Evolutionary conservation across 768 basidiomycete species (phyloP).

Genomic region (Gymnopilus dilepis): DNA sequence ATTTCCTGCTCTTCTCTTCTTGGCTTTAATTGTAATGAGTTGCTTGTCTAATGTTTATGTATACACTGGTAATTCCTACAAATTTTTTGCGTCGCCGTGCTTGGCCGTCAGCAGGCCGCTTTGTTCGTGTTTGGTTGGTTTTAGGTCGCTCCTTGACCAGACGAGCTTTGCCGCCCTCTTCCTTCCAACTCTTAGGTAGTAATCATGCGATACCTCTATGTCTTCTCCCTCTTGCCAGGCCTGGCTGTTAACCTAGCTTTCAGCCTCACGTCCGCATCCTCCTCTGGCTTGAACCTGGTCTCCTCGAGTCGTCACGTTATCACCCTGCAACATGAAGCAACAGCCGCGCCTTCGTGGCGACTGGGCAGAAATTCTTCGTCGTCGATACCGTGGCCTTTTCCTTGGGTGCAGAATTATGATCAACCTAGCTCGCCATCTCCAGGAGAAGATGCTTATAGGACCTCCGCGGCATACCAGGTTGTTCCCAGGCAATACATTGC

Average conservation of each 20-base stretch:
- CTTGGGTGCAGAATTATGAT: too few species aligned
- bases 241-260: background rate
- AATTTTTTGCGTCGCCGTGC: too few species aligned
- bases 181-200: background rate
- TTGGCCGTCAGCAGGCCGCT: background rate
- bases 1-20: too few species aligned
- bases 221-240: background rate
- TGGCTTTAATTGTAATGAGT: too few species aligned
- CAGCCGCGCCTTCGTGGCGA: background rate
- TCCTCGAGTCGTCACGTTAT: background rate
- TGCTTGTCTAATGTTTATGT: too few species aligned
- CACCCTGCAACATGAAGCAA: background rate
- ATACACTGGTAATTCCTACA: too few species aligned
- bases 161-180: background rate
- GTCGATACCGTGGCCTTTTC: background rate
- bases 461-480: background rate
- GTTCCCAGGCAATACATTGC: background rate
- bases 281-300: background rate
- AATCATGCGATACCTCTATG: background rate
- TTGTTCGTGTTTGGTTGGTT: background rate
- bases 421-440: too few species aligned
- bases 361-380: background rate
- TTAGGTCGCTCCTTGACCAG: background rate
- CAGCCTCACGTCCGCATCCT: background rate
- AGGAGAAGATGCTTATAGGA: too few species aligned